These are phyloP conservation scores for Parathielavia appendiculata DNA, from an alignment of 495 filamentous ascomycete genomes.

Conservation along the genomic window DNA sequence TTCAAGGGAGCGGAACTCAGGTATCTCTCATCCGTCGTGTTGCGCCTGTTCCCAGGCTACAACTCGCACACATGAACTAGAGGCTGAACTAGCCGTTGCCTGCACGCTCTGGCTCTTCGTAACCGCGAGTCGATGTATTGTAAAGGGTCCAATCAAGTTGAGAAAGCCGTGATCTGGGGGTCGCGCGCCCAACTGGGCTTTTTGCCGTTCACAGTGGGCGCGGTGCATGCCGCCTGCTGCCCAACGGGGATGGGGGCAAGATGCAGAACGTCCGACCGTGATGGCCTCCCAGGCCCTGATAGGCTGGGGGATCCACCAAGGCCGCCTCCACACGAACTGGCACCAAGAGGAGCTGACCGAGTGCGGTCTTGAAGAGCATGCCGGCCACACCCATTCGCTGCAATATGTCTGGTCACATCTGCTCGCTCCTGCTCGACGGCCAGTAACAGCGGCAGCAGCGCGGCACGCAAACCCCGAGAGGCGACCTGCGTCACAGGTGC, in stretches of 20 bases:
- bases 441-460: conserved; percentile 26
- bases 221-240: conserved; percentile 10
- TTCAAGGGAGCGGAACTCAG: background rate
- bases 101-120: conserved; percentile 13
- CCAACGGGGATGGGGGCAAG: conserved; percentile 25
- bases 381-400: conserved; percentile 34
- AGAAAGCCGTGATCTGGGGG: conserved; percentile 11
- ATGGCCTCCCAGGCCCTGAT: conserved; percentile 24
- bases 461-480: conserved; percentile 29
- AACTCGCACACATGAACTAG: background rate
- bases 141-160: conserved; percentile 18
- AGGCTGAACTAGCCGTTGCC: background rate
- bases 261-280: conserved; percentile 31
- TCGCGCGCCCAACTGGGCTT: conserved; percentile 18
- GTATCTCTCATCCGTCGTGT: conserved; percentile 12
- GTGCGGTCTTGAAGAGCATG: conserved; percentile 27
- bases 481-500: conserved; percentile 27
- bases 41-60: conserved; percentile 6
- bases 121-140: conserved; percentile 17
- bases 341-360: conserved; percentile 23
- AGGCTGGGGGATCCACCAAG: conserved; percentile 21
- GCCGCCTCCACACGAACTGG: conserved; percentile 27
- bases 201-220: conserved; percentile 14
- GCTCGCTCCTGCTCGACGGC: conserved; percentile 9
- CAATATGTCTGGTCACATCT: conserved; percentile 25